A percentile compares a stretch with the other conserved stretches of the same genome.
Conservation (phyloP, 495 filamentous ascomycete genomes). For the Paragyromitra xinjiangensis region DNA sequence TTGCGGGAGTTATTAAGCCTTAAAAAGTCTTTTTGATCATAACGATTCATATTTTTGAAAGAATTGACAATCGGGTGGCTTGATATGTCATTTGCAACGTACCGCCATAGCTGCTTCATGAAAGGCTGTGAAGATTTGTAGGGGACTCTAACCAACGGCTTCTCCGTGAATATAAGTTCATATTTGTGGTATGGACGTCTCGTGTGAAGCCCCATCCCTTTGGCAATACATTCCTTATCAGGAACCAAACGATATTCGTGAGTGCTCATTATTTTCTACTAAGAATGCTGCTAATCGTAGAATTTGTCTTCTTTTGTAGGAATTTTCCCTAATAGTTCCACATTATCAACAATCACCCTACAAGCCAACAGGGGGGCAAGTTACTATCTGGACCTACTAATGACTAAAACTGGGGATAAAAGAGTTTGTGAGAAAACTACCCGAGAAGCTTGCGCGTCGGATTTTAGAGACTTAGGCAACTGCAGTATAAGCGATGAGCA, state of each 20-base stretch:
- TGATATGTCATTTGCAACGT: slow-evolving; percentile 27
- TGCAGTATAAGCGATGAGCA: slow-evolving; percentile 18
- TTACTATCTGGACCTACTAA: slow-evolving; percentile 4
- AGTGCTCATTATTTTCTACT: slow-evolving; percentile 23
- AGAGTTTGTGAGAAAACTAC: neutral
- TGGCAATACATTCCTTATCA: neutral
- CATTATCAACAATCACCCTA: neutral
- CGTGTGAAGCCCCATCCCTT: slow-evolving; percentile 24
- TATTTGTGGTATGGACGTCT: slow-evolving; percentile 27
- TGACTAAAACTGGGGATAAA: neutral
- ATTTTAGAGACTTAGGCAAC: neutral
- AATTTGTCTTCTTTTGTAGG: neutral
- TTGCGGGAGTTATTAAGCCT: slow-evolving; percentile 26
- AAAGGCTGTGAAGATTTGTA: slow-evolving; percentile 29
- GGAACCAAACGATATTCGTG: slow-evolving; percentile 27
- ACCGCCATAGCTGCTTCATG: slow-evolving; percentile 39
- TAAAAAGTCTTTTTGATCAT: slow-evolving; percentile 32
- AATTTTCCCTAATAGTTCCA: neutral
- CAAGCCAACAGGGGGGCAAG: neutral
- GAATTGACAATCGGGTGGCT: slow-evolving; percentile 33
- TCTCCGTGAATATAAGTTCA: slow-evolving; percentile 33
- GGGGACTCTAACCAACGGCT: slow-evolving; percentile 22
- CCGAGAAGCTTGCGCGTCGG: neutral
- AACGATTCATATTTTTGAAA: slow-evolving; percentile 23
- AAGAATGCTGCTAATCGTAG: neutral